Conservation (phyloP, 768 basidiomycete genomes). For the Lyophyllum semitale region DNA sequence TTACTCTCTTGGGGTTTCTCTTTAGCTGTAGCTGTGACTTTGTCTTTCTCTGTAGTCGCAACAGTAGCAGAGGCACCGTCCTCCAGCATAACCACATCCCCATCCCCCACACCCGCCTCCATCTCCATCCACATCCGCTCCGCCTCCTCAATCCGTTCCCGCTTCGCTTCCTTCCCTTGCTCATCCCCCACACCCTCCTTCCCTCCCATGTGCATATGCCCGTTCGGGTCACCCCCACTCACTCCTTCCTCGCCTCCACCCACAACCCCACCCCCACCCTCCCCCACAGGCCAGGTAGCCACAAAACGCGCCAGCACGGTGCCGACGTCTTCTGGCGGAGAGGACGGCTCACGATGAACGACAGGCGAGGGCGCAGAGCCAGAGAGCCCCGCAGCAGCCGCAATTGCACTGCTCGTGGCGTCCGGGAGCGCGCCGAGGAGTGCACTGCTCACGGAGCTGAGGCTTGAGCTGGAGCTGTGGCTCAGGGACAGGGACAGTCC, state of each 20-base stretch:
- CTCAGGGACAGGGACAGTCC: too few relatives aligned
- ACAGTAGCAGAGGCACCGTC: too few relatives aligned
- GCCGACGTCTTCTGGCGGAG: neutral
- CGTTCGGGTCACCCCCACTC: neutral
- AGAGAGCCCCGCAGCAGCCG: neutral
- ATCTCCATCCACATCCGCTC: neutral
- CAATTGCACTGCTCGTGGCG: too few relatives aligned
- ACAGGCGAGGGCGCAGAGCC: neutral
- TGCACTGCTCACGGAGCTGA: too few relatives aligned
- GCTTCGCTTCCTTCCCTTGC: neutral
- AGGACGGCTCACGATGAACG: neutral
- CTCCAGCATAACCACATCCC: neutral
- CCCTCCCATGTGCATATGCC: too few relatives aligned
- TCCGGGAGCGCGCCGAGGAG: too few relatives aligned
- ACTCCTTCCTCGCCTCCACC: neutral
- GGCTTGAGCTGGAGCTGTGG: too few relatives aligned
- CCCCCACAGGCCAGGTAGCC: neutral
- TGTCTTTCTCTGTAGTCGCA: too few relatives aligned
- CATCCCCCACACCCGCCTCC: neutral
- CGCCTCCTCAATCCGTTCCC: neutral
- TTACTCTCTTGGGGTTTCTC: too few relatives aligned
- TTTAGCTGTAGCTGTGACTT: too few relatives aligned
- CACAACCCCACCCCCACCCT: neutral
- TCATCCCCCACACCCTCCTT: neutral
- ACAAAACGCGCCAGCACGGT: neutral